Percentiles rank a stretch among this genome's conserved stretches.
Conservation (phyloP, 352 stramenopile species). For the Globisporangium parvum region DNA sequence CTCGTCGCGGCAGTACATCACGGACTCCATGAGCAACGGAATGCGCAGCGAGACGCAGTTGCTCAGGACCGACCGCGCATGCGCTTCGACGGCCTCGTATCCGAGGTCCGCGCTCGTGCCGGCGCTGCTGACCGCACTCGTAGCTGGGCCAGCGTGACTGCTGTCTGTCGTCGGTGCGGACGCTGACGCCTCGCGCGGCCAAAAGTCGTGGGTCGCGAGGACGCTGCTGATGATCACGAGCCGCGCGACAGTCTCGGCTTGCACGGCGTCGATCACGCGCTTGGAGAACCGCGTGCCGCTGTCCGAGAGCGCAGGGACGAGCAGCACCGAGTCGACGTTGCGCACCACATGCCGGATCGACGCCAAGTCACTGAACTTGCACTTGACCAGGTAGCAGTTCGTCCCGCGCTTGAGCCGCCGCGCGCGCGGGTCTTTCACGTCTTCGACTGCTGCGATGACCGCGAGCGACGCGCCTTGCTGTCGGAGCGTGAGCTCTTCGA, state of each 20-base stretch:
- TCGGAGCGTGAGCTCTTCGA: slow-evolving; percentile 40
- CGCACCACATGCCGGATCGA: slow-evolving; percentile 58
- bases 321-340: slow-evolving; percentile 57
- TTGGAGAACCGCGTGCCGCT: slow-evolving; percentile 61
- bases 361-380: slow-evolving; percentile 37
- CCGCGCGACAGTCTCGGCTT: slow-evolving; percentile 33
- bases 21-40: slow-evolving; percentile 69
- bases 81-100: slow-evolving; percentile 63
- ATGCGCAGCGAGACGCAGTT: slow-evolving; percentile 61
- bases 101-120: slow-evolving; percentile 22
- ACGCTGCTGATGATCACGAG: slow-evolving; percentile 69
- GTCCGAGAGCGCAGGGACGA: slow-evolving; percentile 54
- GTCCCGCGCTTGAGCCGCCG: slow-evolving; percentile 46
- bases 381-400: slow-evolving; percentile 51
- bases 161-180: background rate
- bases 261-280: slow-evolving; percentile 53
- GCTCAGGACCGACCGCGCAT: slow-evolving; percentile 33
- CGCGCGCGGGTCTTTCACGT: slow-evolving; percentile 37
- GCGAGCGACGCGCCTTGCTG: slow-evolving; percentile 36
- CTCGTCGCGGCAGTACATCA: slow-evolving; percentile 71
- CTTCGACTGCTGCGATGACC: slow-evolving; percentile 55
- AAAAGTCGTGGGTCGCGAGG: slow-evolving; percentile 37
- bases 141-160: background rate
- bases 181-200: slow-evolving; percentile 7
- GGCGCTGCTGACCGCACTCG: background rate